Conservation (phyloP, 2,329 filamentous ascomycete species). For the Talaromyces sp. region DNA sequence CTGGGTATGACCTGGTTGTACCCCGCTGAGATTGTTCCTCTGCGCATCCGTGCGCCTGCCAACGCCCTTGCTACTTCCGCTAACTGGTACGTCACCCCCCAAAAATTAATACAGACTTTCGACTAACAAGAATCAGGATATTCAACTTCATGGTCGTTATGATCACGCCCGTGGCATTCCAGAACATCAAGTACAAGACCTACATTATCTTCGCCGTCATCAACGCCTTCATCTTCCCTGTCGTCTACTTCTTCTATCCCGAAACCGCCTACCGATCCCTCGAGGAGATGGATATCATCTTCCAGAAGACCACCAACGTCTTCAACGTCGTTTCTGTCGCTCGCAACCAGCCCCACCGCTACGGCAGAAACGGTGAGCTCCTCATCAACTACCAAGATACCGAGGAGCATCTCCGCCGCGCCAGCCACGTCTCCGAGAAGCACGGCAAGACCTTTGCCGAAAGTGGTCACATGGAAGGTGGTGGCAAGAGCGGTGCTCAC, state of each 20-base stretch:
- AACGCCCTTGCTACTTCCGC: constrained; percentile 25
- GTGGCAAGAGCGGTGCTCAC: constrained; percentile 18
- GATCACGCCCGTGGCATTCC: constrained; percentile 63
- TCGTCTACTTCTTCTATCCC: constrained; percentile 62
- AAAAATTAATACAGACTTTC: background rate
- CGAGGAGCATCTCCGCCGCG: constrained; percentile 37
- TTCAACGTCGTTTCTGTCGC: constrained; percentile 56
- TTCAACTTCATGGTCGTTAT: constrained; percentile 67
- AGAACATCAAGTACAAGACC: constrained; percentile 55
- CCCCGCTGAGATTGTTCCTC: constrained; percentile 59
- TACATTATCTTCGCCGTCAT: constrained; percentile 59
- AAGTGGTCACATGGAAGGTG: constrained; percentile 20
- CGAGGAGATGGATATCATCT: constrained; percentile 70
- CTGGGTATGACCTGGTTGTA: constrained; percentile 66
- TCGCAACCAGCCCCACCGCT: constrained; percentile 54
- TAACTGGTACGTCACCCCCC: constrained; percentile 13
- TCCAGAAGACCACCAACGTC: constrained; percentile 54
- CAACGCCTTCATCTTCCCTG: constrained; percentile 57
- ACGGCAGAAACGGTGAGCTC: constrained; percentile 59
- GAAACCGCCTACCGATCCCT: constrained; percentile 61
- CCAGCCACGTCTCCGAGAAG: constrained; percentile 26
- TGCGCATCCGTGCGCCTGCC: constrained; percentile 37
- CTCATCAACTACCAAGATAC: constrained; percentile 54
- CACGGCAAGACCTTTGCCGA: constrained; percentile 4
- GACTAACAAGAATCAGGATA: constrained; percentile 25